Conservation (phyloP, 2,329 filamentous ascomycete species). For the Cadophora malorum region DNA sequence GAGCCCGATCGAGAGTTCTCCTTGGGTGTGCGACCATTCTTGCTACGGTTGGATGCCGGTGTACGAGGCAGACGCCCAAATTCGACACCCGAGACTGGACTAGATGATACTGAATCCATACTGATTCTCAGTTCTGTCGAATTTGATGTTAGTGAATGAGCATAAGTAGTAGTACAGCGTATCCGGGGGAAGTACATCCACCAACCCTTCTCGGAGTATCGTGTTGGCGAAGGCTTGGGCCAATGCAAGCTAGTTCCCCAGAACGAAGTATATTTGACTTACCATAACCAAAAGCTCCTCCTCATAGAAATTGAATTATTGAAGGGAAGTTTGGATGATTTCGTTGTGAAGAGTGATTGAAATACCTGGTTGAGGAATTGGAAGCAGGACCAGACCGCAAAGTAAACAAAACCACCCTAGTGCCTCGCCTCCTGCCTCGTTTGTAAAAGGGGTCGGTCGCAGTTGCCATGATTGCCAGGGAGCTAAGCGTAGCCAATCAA, state of each 20-base stretch:
- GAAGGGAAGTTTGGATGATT: not conserved
- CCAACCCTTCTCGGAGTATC: not conserved
- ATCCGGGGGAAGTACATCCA: not conserved
- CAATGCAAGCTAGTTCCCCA: not conserved
- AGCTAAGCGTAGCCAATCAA: constrained; percentile 16
- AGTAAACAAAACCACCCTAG: constrained; percentile 17
- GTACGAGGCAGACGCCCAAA: constrained; percentile 29
- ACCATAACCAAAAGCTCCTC: constrained; percentile 24
- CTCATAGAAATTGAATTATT: constrained; percentile 11
- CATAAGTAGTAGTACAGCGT: not conserved
- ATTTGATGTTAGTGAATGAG: not conserved
- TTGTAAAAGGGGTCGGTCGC: constrained; percentile 16
- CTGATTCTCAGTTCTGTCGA: constrained; percentile 19
- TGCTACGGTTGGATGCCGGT: constrained; percentile 20
- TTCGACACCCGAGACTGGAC: constrained; percentile 22
- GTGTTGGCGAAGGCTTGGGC: not conserved
- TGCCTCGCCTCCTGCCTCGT: constrained; percentile 26
- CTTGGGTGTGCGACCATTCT: constrained; percentile 16
- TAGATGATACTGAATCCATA: constrained; percentile 36
- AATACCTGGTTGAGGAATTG: constrained; percentile 5
- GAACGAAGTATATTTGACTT: not conserved
- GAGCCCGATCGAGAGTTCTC: constrained; percentile 17
- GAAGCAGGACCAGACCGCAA: constrained; percentile 11
- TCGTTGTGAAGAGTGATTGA: constrained; percentile 14
- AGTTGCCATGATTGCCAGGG: constrained; percentile 4